Evolutionary conservation across 768 basidiomycete species (phyloP).

Genomic region (Piloderma croceum): DNA sequence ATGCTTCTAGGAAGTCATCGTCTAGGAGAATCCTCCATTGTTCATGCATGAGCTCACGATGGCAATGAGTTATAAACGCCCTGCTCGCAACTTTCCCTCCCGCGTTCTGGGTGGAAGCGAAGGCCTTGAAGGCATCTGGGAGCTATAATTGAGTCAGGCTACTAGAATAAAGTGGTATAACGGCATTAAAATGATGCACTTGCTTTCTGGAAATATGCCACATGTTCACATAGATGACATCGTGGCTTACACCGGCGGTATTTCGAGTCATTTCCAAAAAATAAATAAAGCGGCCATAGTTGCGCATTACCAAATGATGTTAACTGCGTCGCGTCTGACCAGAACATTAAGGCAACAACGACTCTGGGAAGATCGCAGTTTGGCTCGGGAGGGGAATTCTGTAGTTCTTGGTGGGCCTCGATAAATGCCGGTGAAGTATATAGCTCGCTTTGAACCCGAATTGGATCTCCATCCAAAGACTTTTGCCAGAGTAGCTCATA

Average conservation of each 20-base stretch:
- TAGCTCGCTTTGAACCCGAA: background rate
- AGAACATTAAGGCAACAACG: conserved; percentile 19
- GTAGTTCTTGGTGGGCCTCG: background rate
- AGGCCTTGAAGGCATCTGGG: conserved; percentile 3
- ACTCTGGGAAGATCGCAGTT: conserved; percentile 10
- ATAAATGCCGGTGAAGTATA: background rate
- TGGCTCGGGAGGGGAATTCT: conserved; percentile 2
- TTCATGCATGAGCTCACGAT: conserved; percentile 21
- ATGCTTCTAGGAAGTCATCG: conserved; percentile 16
- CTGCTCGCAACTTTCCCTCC: background rate
- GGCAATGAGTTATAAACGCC: conserved; percentile 14
- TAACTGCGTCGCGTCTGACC: conserved; percentile 22
- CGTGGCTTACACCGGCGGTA: conserved; percentile 5
- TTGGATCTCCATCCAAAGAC: background rate
- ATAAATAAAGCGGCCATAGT: conserved; percentile 14
- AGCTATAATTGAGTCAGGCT: conserved; percentile 1
- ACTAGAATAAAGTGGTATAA: background rate
- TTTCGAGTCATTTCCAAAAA: conserved; percentile 11
- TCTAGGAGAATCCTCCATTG: conserved; percentile 16
- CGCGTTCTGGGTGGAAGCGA: background rate
- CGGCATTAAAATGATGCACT: background rate
- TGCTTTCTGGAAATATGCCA: conserved; percentile 4
- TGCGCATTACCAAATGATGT: conserved; percentile 13
- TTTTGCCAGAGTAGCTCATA: background rate
- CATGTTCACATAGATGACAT: conserved; percentile 4